Evolutionary conservation across 2,329 filamentous ascomycete genomes (phyloP), one percentile per base, ranked within the genome.

Genomic region (Triangularia verruculosa): DNA sequence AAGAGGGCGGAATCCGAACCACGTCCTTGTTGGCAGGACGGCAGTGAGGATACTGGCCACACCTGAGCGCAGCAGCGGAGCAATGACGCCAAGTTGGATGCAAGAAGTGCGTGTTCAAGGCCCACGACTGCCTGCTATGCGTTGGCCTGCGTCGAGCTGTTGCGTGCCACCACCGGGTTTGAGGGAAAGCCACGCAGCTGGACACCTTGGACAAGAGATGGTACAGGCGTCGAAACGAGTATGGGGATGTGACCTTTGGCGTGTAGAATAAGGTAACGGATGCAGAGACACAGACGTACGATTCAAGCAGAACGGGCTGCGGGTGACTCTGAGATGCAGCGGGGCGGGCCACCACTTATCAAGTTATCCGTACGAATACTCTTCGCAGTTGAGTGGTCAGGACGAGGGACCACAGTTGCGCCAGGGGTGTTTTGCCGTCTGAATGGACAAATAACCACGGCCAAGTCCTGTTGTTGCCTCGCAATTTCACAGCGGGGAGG

Each of bases 261-360:
- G 64, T 67, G 66, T 52, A 68, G 57, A 64, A 61, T 28, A n/a
- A 69, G 52, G 64, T 61, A 64, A 65, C 67, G 59, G 64, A 63
- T 59, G 66, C 57, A 68, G 63, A 64, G 61, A 51, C 59, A 61
- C 13, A 54, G n/a, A n/a, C 22, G 27, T 28, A 54, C 20, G 25
- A 27, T 54, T 17, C 51, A 68, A 68, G 70, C 68, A 67, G 61
- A 66, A 71, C 70, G 66, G 68, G 71, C 61, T 62, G 64, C 66
- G 66, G 63, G 67, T 67, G 57, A 43, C 53, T 72, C 73, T 74
- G 69, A 69, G 72, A 72, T 73, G 74, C 73, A 74, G 72, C 68
- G 71, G 69, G 71, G 69, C 71, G 70, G 72, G 74, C 77, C 78
- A 79, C 74, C 78, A 73, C 79, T 70, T 65, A 72, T 70, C n/a